Evolutionary conservation across 257 asterid species (phyloP).

Genomic region (Przewalskia tangutica): DNA sequence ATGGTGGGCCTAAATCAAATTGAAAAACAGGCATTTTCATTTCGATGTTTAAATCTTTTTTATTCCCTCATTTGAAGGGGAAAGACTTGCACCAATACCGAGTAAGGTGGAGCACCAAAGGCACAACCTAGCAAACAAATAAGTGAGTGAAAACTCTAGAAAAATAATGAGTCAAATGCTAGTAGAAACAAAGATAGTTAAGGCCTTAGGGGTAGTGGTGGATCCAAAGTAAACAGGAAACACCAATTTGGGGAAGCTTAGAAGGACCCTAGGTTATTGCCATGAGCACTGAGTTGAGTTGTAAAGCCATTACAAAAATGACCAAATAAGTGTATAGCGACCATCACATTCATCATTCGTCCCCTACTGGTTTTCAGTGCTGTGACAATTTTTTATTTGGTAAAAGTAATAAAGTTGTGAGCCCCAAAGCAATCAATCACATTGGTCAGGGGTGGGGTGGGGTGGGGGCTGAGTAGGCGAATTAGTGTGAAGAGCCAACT

Average conservation of each 20-base stretch:
- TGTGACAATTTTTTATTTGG: no score
- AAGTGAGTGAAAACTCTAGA: neutral
- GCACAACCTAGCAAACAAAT: neutral
- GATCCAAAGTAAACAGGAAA: neutral
- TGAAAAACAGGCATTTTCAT: neutral
- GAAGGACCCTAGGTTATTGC: neutral
- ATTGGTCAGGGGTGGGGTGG: neutral
- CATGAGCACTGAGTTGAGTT: neutral
- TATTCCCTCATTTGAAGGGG: neutral
- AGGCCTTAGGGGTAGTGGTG: neutral
- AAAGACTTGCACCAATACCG: neutral
- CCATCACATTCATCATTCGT: constrained; percentile 5
- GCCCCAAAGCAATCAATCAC: neutral
- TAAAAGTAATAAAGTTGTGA: neutral
- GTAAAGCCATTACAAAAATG: neutral
- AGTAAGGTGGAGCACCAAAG: neutral
- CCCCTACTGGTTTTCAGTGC: neutral
- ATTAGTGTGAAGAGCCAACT: neutral
- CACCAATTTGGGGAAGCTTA: neutral
- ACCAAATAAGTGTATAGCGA: constrained; percentile 6
- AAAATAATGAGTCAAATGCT: neutral
- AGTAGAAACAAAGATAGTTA: neutral
- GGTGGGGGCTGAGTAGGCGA: neutral
- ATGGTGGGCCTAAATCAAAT: neutral
- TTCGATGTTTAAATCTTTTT: neutral